These are phyloP conservation scores for Crinitomyces ghanaensis DNA, from an alignment of 805 yeast species.

Conservation along the genomic window DNA sequence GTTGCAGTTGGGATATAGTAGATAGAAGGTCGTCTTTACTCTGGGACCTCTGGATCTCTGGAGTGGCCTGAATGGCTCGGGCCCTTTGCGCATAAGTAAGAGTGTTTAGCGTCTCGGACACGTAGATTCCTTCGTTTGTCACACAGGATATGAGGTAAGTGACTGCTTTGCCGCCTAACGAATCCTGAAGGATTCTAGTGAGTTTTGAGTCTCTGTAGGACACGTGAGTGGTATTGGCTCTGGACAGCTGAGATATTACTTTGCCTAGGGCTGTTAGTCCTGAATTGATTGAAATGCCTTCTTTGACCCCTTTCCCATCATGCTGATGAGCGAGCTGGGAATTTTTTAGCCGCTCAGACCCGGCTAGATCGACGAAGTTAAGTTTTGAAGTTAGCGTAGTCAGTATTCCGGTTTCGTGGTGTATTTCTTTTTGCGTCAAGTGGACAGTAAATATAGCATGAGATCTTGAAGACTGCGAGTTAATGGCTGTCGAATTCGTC, in stretches of 20 bases:
- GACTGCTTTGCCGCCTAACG: conserved; percentile 78
- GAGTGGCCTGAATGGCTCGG: conserved; percentile 17
- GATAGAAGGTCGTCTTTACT: conserved; percentile 11
- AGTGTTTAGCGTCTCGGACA: conserved; percentile 17
- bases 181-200: conserved; percentile 68
- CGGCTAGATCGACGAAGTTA: conserved; percentile 59
- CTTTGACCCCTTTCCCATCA: conserved; percentile 41
- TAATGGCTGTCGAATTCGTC: conserved; percentile 55
- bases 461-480: conserved; percentile 57
- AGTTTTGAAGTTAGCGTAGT: conserved; percentile 39
- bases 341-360: conserved; percentile 49
- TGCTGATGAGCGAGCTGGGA: conserved; percentile 40
- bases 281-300: conserved; percentile 55
- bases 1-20: conserved; percentile 10
- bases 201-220: conserved; percentile 58
- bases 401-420: conserved; percentile 15
- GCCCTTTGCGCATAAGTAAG: conserved; percentile 18
- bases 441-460: conserved; percentile 58
- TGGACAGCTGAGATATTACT: conserved; percentile 35
- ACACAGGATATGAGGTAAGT: conserved; percentile 84
- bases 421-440: conserved; percentile 38
- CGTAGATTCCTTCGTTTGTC: conserved; percentile 22
- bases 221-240: conserved; percentile 17
- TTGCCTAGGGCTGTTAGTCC: conserved; percentile 57
- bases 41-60: conserved; percentile 15